A percentile compares a stretch with the other conserved stretches of the same genome.
These are phyloP conservation scores for Rhizophora apiculata DNA, from an alignment of 345 rosid species.

Conservation along the genomic window DNA sequence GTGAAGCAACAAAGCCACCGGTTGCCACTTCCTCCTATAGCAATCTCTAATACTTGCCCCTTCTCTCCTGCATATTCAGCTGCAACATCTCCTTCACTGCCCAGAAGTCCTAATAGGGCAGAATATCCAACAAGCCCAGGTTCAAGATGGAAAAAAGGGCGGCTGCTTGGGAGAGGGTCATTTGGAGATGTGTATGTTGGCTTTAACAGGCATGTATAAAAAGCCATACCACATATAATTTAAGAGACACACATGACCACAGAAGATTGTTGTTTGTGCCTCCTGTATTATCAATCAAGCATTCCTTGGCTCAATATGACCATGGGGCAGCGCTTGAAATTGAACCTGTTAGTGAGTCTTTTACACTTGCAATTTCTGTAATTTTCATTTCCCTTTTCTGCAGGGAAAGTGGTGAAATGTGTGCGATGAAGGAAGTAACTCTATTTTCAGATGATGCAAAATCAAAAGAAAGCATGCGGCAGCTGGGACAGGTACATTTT, in stretches of 20 bases:
- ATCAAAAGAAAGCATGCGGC: slow-evolving; percentile 69
- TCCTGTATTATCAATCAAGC: background rate
- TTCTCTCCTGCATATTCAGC: slow-evolving; percentile 87
- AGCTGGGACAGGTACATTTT: slow-evolving; percentile 55
- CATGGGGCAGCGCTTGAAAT: too few species aligned
- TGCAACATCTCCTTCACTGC: slow-evolving; percentile 89
- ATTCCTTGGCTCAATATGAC: too few species aligned
- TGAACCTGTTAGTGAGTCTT: too few species aligned
- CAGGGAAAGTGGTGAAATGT: slow-evolving; percentile 83
- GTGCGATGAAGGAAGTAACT: slow-evolving; percentile 88
- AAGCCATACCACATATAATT: background rate
- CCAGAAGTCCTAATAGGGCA: slow-evolving; percentile 87
- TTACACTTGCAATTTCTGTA: background rate
- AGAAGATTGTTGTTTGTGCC: background rate
- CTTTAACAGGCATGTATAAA: slow-evolving; percentile 50
- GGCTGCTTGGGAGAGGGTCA: slow-evolving; percentile 70
- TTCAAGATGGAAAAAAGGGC: slow-evolving; percentile 72
- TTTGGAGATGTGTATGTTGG: slow-evolving; percentile 79
- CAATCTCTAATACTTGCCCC: slow-evolving; percentile 67
- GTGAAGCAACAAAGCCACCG: slow-evolving; percentile 81
- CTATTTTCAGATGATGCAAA: slow-evolving; percentile 76
- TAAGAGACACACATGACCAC: background rate
- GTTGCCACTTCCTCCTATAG: slow-evolving; percentile 83
- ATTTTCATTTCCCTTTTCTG: background rate
- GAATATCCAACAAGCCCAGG: slow-evolving; percentile 68